Evolutionary conservation across 2,329 filamentous ascomycete genomes (phyloP), one percentile per base, ranked within the genome.

Genomic region (Xylaria digitata): DNA sequence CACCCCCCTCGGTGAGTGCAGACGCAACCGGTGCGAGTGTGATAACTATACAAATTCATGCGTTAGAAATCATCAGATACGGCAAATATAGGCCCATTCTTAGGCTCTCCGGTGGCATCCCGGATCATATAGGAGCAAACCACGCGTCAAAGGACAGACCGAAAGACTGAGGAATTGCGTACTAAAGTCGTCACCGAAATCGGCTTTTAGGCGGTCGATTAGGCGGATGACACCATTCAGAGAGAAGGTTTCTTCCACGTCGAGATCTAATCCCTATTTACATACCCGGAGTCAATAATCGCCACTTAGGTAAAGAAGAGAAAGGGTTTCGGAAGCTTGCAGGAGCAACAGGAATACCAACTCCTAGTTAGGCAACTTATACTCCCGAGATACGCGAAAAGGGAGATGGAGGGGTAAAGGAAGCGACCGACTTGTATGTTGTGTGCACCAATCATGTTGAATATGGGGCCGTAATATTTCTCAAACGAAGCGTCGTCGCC

Each of bases 11-110:
- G 46, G 90, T 85, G 30, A 89, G 80, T 0, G 92, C 93, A 1
- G 91, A 90, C 2, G 92, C 92, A 1, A 96, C 93, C 0, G 93
- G 93, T 0, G 94, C 92, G 11, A 97, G 82, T 0, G 93, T 93
- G 74, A 96, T 90, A 72, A 94, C 53, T 55, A 45, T 30, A 55
- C 53, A 9, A 32, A 55, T n/a, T 43, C 7, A n/a, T 8, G 2
- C 3, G 37, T 55, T 43, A 55, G 52, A 17, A 42, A 54, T 17
- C 17, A 42, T 15, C 13, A 13, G 3, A 17, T 6, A 26, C 8
- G 15, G 6, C 26, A 19, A 9, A 42, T 11, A 23, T 6, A 26
- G 34, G 30, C 3, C 34, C 13, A 42, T 13, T 11, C 32, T 19
- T 54, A n/a, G n/a, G 34, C 34, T 9, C 52, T 54, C 23, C 52